These are phyloP conservation scores for Rhizophlyctis rosea DNA, from an alignment of 192 early-diverging fungal genomes.

Conservation along the genomic window DNA sequence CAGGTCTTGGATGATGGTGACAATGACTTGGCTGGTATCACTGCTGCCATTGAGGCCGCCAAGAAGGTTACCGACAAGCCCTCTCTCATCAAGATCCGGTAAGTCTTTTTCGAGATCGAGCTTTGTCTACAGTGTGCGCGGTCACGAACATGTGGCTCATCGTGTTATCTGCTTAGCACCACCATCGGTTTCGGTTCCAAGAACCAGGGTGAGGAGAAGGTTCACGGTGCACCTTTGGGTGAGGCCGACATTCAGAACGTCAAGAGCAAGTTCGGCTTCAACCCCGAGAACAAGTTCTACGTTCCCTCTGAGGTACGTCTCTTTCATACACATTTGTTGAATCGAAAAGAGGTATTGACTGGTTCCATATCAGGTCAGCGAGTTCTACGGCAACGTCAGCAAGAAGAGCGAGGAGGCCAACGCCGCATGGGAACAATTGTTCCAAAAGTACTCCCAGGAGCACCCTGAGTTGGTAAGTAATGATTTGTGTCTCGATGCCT, in stretches of 20 bases:
- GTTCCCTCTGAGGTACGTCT: slow-evolving; percentile 66
- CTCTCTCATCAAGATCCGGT: slow-evolving; percentile 77
- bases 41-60: slow-evolving; percentile 74
- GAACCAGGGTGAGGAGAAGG: slow-evolving; percentile 84
- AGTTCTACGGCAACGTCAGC: slow-evolving; percentile 49
- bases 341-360: background rate
- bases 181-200: slow-evolving; percentile 92
- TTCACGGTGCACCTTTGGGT: slow-evolving; percentile 85
- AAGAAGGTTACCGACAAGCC: slow-evolving; percentile 85
- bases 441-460: slow-evolving; percentile 64
- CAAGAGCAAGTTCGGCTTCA: slow-evolving; percentile 83
- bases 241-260: slow-evolving; percentile 63
- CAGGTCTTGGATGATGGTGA: slow-evolving; percentile 76
- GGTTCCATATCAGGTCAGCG: slow-evolving; percentile 34
- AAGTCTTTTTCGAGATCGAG: background rate
- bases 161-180: slow-evolving; percentile 49
- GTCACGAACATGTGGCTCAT: too few relatives aligned
- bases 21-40: slow-evolving; percentile 66
- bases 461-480: slow-evolving; percentile 57
- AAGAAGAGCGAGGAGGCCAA: slow-evolving; percentile 63
- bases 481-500: too few relatives aligned
- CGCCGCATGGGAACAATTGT: slow-evolving; percentile 70
- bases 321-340: background rate
- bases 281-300: slow-evolving; percentile 67
- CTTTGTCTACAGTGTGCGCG: too few relatives aligned